Percentiles rank a stretch among this genome's conserved stretches.
Evolutionary conservation across 2,329 filamentous ascomycete genomes (phyloP).

Genomic region (Aspergillus brasiliensis): DNA sequence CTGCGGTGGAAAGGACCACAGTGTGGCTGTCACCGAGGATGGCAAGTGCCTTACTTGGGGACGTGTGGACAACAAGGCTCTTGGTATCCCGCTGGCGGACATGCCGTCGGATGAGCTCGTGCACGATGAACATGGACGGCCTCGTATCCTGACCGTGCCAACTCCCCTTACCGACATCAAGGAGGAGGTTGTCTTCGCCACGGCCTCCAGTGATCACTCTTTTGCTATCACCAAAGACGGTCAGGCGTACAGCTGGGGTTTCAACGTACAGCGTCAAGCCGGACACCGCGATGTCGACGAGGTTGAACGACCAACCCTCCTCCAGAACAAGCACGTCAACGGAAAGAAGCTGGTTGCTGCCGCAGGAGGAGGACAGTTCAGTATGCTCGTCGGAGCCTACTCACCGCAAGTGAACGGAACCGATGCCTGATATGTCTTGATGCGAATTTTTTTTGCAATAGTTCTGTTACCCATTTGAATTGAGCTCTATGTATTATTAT

Average conservation of each 20-base stretch:
- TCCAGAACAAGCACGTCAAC: conserved; percentile 70
- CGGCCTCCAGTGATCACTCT: conserved; percentile 61
- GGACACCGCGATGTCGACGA: conserved; percentile 54
- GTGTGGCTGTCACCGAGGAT: conserved; percentile 18
- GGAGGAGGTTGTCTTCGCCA: conserved; percentile 5
- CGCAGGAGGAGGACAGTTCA: conserved; percentile 73
- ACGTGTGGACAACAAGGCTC: conserved; percentile 20
- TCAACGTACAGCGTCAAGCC: conserved; percentile 79
- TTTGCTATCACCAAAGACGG: conserved; percentile 68
- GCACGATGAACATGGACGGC: conserved; percentile 11
- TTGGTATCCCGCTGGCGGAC: conserved; percentile 12
- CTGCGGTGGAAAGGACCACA: conserved; percentile 23
- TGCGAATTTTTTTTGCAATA: background rate
- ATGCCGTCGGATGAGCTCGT: conserved; percentile 15
- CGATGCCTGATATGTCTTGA: background rate
- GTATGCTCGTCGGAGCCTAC: conserved; percentile 24
- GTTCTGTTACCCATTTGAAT: background rate
- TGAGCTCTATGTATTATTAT: conserved; percentile 1
- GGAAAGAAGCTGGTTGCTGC: conserved; percentile 70
- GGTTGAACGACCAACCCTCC: conserved; percentile 67
- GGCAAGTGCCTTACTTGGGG: conserved; percentile 25
- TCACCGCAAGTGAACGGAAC: conserved; percentile 6
- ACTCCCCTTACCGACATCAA: conserved; percentile 9
- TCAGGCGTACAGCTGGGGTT: conserved; percentile 74
- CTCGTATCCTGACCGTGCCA: conserved; percentile 18